Evolutionary conservation across 202 grass and related monocot genomes (phyloP).

Genomic region (Carex arenaria): DNA sequence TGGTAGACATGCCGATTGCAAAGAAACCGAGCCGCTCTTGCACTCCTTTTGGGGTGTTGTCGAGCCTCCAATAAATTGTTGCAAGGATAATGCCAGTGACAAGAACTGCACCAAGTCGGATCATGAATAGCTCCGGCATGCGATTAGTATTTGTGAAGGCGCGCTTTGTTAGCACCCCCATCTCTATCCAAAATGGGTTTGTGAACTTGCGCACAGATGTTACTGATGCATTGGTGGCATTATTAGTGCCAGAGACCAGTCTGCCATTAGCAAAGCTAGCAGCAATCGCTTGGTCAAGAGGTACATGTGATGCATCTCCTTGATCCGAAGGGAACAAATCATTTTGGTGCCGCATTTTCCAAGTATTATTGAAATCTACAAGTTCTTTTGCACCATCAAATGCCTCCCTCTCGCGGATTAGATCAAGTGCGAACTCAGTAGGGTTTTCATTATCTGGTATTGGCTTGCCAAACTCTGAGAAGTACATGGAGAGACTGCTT

Average conservation of each 20-base stretch:
- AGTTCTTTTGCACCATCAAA: conserved; percentile 32
- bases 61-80: conserved; percentile 66
- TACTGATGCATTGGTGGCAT: background rate
- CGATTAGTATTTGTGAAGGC: conserved; percentile 62
- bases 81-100: conserved; percentile 60
- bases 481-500: conserved; percentile 29
- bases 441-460: conserved; percentile 69
- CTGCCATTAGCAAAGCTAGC: conserved; percentile 53
- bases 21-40: conserved; percentile 68
- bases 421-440: conserved; percentile 66
- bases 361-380: conserved; percentile 34
- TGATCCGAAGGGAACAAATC: background rate
- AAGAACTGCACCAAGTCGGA: conserved; percentile 47
- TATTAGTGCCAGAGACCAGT: conserved; percentile 42
- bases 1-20: conserved; percentile 62
- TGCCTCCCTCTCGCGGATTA: conserved; percentile 46
- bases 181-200: conserved; percentile 67
- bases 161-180: conserved; percentile 47
- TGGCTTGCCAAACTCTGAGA: conserved; percentile 42
- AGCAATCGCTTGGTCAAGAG: conserved; percentile 45
- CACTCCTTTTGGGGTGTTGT: conserved; percentile 57
- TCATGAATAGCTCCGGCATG: conserved; percentile 57
- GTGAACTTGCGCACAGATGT: conserved; percentile 43
- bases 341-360: background rate
- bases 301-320: background rate